Evolutionary conservation across 2,329 filamentous ascomycete genomes (phyloP).

Genomic region (Botrytis galanthina): DNA sequence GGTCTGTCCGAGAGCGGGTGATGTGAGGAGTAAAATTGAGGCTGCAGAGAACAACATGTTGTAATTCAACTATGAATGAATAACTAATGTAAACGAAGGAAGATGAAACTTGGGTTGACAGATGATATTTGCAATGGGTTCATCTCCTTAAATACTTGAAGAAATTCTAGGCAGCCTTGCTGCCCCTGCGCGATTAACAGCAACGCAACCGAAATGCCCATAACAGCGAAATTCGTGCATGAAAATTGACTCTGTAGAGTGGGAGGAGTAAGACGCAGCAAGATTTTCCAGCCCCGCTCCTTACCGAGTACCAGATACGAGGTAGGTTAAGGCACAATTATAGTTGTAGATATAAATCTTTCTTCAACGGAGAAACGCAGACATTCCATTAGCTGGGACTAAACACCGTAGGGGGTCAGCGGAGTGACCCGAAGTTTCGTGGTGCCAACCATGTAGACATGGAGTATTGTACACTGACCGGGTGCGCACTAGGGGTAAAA

Average conservation of each 20-base stretch:
- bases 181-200: neutral
- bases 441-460: neutral
- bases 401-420: too few species aligned
- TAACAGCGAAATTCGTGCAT: neutral
- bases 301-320: neutral
- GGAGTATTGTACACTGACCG: neutral
- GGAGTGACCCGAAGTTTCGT: neutral
- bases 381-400: neutral
- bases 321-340: neutral
- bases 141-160: neutral
- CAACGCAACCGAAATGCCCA: neutral
- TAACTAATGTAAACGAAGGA: neutral
- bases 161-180: neutral
- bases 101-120: neutral
- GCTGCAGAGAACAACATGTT: neutral
- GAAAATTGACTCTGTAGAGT: neutral
- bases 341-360: neutral
- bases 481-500: neutral
- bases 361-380: neutral
- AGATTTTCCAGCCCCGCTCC: neutral
- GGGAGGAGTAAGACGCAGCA: neutral
- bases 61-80: neutral
- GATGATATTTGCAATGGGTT: neutral
- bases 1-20: neutral
- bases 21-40: neutral